These are phyloP conservation scores for Adansonia gregorii DNA, from an alignment of 441 rosid genomes.

Conservation along the genomic window DNA sequence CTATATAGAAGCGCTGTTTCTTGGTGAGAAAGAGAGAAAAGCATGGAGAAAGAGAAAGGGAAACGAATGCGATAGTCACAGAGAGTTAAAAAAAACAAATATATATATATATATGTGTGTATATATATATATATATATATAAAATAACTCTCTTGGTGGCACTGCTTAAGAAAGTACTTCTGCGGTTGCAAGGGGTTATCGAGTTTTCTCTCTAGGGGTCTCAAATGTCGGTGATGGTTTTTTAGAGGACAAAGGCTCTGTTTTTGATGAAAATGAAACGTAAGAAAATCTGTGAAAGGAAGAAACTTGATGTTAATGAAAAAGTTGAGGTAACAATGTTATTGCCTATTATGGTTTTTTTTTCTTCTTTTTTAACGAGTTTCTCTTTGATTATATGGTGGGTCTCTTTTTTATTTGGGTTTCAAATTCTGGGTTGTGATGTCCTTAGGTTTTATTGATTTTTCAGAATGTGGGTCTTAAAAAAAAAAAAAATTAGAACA, in stretches of 20 bases:
- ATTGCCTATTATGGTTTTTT: not conserved
- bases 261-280: constrained; percentile 33
- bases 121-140: too few species aligned
- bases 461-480: not conserved
- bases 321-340: constrained; percentile 48
- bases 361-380: not conserved
- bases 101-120: too few species aligned
- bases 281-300: constrained; percentile 23
- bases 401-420: not conserved
- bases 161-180: not conserved
- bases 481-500: too few species aligned
- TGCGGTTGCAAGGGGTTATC: not conserved
- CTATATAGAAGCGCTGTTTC: not conserved
- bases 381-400: not conserved
- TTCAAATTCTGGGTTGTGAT: constrained; percentile 12
- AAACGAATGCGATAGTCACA: too few species aligned
- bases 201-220: not conserved
- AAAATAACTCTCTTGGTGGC: not conserved
- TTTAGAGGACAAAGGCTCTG: constrained; percentile 29
- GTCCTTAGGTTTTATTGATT: not conserved
- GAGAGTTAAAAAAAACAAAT: too few species aligned
- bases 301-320: constrained; percentile 39
- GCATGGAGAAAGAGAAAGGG: too few species aligned
- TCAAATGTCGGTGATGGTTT: constrained; percentile 32
- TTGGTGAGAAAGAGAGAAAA: not conserved